Base-by-base conservation (phyloP, 768 basidiomycete species). In the Boletus eberwhitei region DNA sequence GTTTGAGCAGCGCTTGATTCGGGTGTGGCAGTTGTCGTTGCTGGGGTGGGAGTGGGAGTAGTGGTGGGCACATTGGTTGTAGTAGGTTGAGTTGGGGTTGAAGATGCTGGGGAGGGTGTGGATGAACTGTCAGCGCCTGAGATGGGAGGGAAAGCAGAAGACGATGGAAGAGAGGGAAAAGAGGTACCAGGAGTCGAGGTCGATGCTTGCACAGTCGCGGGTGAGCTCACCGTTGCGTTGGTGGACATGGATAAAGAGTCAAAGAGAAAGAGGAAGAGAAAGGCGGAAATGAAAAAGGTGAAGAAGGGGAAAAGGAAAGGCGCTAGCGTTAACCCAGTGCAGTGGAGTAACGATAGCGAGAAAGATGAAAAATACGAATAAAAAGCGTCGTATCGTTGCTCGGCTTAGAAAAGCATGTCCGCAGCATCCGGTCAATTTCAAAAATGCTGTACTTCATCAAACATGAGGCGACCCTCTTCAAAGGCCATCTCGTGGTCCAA, bases 181-280 rank as follows among this genome's bases (percentile, higher is more conserved):
- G 59, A 59, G 52, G 44, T 64, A 68, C 64, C 68, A 51, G 40
- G 21, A 38, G 36, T 55, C 43, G 59, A 38, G 17, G 58, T 40
- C 11, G 43, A 3, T 3, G 48, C 3, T 54, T 26, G 42, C 22
- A 39, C 12, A 22, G 51, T 7, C 4, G 43, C 3, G 9, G 48
- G 5, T 13, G 54, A 13, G 48, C 31, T 44, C 42, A 22, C 2
- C 4, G 54, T 2, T 1, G 53, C 5, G 32, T 32, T 8, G 60
- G 66, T 50, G 49, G 66, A 66, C 63, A 68, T 65, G 55, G 48
- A 52, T 40, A 29, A 21, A 13, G 19, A 34, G 42, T 16, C 43
- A 46, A 39, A 35, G 31, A 36, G 17, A 54, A 49, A 39, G 53
- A 31, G 38, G 11, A 48, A 26, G 8, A 32, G 22, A 19, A 26